Conservation (phyloP, 2,329 filamentous ascomycete species). For the Verticillium klebahnii region DNA sequence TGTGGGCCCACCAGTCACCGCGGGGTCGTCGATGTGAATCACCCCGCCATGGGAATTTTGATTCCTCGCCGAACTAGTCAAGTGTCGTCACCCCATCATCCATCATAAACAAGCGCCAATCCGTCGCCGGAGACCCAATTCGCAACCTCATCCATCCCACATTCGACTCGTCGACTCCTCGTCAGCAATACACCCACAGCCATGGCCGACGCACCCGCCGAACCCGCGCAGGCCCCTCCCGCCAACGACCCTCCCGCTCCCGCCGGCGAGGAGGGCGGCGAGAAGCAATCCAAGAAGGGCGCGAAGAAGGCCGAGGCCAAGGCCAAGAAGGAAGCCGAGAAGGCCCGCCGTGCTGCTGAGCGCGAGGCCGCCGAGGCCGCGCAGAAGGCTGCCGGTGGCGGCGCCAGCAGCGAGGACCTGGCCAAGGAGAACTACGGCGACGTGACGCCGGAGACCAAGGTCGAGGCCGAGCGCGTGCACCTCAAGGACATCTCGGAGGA, state of each 20-base stretch:
- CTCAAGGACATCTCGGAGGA: constrained; percentile 61
- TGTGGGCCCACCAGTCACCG: not conserved
- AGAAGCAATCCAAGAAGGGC: constrained; percentile 64
- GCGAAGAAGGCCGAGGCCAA: constrained; percentile 81
- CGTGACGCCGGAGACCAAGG: constrained; percentile 53
- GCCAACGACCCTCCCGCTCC: constrained; percentile 17
- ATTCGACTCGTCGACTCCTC: not conserved
- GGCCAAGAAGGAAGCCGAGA: constrained; percentile 82
- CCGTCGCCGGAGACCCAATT: not conserved
- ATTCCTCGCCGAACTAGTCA: not conserved
- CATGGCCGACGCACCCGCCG: constrained; percentile 29
- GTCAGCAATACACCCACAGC: constrained; percentile 3
- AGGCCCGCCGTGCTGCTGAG: constrained; percentile 46
- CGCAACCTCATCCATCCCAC: not conserved
- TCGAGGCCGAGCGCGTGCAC: constrained; percentile 52
- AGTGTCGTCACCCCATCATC: not conserved
- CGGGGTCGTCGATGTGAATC: constrained; percentile 7
- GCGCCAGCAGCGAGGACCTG: constrained; percentile 57
- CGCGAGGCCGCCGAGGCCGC: constrained; percentile 66
- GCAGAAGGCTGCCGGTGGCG: constrained; percentile 60
- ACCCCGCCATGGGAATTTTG: constrained; percentile 10
- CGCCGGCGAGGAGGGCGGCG: constrained; percentile 15
- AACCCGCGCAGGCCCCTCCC: constrained; percentile 16
- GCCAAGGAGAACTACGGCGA: constrained; percentile 79
- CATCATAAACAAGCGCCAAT: not conserved